These are phyloP conservation scores for Kuraishia cidri DNA, from an alignment of 805 yeast genomes.

Conservation along the genomic window DNA sequence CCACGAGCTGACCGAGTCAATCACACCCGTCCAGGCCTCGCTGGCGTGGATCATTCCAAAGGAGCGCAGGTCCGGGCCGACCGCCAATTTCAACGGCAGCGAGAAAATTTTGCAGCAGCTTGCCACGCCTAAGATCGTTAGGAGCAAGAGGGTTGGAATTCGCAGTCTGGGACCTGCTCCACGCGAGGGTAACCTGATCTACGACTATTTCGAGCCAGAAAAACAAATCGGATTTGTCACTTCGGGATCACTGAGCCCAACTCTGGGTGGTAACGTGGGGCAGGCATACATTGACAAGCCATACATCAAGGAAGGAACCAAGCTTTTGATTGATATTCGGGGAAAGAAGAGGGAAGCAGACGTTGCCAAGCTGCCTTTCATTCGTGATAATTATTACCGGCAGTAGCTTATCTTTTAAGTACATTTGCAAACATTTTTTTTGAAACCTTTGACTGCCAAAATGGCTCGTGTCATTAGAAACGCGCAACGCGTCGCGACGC, in stretches of 20 bases:
- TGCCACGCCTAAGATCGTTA: constrained; percentile 45
- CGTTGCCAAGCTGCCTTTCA: constrained; percentile 81
- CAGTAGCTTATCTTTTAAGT: too few relatives aligned
- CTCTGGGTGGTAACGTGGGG: constrained; percentile 72
- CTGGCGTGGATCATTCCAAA: constrained; percentile 88
- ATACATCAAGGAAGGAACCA: constrained; percentile 64
- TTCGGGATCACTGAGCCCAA: constrained; percentile 57
- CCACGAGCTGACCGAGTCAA: constrained; percentile 71
- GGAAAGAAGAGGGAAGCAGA: constrained; percentile 73
- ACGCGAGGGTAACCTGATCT: constrained; percentile 66
- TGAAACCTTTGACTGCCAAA: too few relatives aligned
- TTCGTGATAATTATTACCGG: constrained; percentile 63
- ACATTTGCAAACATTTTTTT: too few relatives aligned
- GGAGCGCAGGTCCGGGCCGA: constrained; percentile 47
- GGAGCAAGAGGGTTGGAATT: constrained; percentile 68
- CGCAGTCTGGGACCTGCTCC: constrained; percentile 85
- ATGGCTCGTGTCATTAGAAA: too few relatives aligned
- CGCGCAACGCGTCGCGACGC: background rate
- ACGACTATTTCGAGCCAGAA: constrained; percentile 38
- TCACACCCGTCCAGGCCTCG: constrained; percentile 84
- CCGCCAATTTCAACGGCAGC: constrained; percentile 66
- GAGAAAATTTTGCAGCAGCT: constrained; percentile 62
- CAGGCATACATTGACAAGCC: constrained; percentile 81
- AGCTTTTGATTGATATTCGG: constrained; percentile 67
- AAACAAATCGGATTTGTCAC: constrained; percentile 42